Conservation (phyloP, 1,284 basidiomycete genomes). For the Ustilago trichophora region DNA sequence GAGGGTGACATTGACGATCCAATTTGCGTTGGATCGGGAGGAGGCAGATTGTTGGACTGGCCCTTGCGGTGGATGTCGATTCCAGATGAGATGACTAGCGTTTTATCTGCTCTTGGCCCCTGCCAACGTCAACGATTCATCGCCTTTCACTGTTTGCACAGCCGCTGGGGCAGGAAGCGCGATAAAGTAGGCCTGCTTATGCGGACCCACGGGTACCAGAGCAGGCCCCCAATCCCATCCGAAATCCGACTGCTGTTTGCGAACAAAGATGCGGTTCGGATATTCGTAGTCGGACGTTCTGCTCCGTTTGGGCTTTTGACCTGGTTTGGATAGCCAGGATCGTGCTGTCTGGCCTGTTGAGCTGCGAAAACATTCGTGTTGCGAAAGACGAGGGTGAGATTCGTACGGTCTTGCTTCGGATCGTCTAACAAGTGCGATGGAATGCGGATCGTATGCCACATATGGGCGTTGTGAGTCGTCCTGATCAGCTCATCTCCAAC, state of each 20-base stretch:
- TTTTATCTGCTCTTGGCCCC: no score
- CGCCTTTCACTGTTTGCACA: no score
- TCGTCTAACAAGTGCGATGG: no score
- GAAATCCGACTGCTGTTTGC: conserved; percentile 58
- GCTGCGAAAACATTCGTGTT: conserved; percentile 20
- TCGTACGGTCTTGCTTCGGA: no score
- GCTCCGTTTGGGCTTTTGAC: not conserved
- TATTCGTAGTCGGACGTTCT: conserved; percentile 45
- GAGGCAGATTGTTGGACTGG: conserved; percentile 47
- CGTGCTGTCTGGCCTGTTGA: conserved; percentile 5
- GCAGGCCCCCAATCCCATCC: conserved; percentile 63
- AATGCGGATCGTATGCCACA: conserved; percentile 71
- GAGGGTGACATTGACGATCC: conserved; percentile 59
- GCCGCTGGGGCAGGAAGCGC: conserved; percentile 2
- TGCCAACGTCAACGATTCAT: no score
- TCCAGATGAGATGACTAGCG: conserved; percentile 8
- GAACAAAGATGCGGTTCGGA: conserved; percentile 50
- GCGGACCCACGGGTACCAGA: conserved; percentile 34
- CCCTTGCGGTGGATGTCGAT: conserved; percentile 52
- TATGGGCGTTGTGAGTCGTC: conserved; percentile 74
- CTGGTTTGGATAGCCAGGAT: conserved; percentile 41
- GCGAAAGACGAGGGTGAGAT: conserved; percentile 43
- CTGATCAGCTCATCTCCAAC: conserved; percentile 71
- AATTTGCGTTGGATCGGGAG: conserved; percentile 49
- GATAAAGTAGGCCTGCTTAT: conserved; percentile 44